Base-by-base conservation (phyloP, 345 rosid genomes). In the Eucalyptus fibrosa region DNA sequence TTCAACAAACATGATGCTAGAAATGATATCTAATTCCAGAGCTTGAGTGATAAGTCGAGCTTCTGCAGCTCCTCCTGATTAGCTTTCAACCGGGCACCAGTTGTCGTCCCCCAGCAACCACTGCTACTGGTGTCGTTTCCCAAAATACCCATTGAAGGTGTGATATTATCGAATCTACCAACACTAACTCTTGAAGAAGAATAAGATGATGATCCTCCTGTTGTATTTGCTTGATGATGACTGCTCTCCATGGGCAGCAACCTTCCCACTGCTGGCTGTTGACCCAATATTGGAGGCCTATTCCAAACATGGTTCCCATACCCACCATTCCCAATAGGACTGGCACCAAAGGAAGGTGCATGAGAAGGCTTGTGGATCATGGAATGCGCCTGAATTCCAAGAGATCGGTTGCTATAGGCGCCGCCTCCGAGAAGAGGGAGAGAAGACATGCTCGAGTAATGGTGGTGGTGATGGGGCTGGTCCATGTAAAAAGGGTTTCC, bases 401-500 rank as follows among this genome's bases (percentile, higher is more conserved):
- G 92, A 44, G 93, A 90, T 50, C 93, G 91, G 87, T 85, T 88
- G 50, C 89, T 67, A 72, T 92, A 90, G 44, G 85, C 47, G 47
- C 47, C 5, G 47, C 85, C 85, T 21, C 94, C 94, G 53, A 92
- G 93, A 23, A 93, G 91, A 40, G 95, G 95, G 49, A 93, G 92
- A 44, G 95, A 92, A 49, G 95, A 92, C 90, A 92, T 44, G 94
- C 93, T 92, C 7, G 90, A 86, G 49, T 88, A 92, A 89, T 90
- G 91, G 53, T 91, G 49, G 69, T 81, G 60, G 89, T 90, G 91
- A 44, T 90, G 62, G 69, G 55, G 47, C 26, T 80, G 86, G 87
- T 88, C 89, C 53, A 91, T 87, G 62, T 92, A 94, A 8, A 77
- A 77, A 77, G 94, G 98, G 72, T 94, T 91, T 17, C 95, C 96